These are phyloP conservation scores for Claviceps citrina DNA, from an alignment of 2,329 filamentous ascomycete genomes.

Conservation along the genomic window DNA sequence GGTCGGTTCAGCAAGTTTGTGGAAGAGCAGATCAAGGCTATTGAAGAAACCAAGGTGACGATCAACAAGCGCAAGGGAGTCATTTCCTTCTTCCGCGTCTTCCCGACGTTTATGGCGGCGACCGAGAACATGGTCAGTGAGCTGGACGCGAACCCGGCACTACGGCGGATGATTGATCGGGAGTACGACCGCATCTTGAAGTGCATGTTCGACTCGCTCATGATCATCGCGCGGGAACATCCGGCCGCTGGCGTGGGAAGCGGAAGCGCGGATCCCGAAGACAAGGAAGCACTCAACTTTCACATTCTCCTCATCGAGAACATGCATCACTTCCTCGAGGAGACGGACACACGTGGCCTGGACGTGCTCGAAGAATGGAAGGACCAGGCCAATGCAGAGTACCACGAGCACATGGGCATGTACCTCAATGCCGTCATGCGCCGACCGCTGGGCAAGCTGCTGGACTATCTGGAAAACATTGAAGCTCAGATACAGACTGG, in stretches of 20 bases:
- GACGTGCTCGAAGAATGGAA: slow-evolving; percentile 73
- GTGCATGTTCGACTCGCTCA: slow-evolving; percentile 93
- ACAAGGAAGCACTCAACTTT: slow-evolving; percentile 94
- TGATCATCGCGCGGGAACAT: slow-evolving; percentile 73
- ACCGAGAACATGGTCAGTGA: slow-evolving; percentile 69
- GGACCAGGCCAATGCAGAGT: slow-evolving; percentile 59
- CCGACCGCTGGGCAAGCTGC: slow-evolving; percentile 71
- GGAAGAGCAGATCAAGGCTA: slow-evolving; percentile 85
- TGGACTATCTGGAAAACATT: slow-evolving; percentile 83
- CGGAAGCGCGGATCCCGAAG: slow-evolving; percentile 48
- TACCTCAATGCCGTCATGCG: slow-evolving; percentile 83
- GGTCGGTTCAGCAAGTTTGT: slow-evolving; percentile 75
- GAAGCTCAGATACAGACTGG: slow-evolving; percentile 53
- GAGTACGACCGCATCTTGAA: slow-evolving; percentile 82
- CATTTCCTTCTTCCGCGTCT: slow-evolving; percentile 86
- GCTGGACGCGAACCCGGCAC: slow-evolving; percentile 39
- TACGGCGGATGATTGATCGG: slow-evolving; percentile 66
- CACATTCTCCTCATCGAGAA: slow-evolving; percentile 96
- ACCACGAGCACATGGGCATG: slow-evolving; percentile 71
- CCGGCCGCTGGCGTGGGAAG: slow-evolving; percentile 31
- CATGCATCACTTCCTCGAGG: slow-evolving; percentile 94
- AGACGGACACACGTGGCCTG: slow-evolving; percentile 62
- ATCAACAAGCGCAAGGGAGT: slow-evolving; percentile 97
- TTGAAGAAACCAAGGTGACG: slow-evolving; percentile 97
- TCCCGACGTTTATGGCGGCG: slow-evolving; percentile 69